Base-by-base conservation (phyloP, 2,329 filamentous ascomycete species). In the Didymellaceae sp. region DNA sequence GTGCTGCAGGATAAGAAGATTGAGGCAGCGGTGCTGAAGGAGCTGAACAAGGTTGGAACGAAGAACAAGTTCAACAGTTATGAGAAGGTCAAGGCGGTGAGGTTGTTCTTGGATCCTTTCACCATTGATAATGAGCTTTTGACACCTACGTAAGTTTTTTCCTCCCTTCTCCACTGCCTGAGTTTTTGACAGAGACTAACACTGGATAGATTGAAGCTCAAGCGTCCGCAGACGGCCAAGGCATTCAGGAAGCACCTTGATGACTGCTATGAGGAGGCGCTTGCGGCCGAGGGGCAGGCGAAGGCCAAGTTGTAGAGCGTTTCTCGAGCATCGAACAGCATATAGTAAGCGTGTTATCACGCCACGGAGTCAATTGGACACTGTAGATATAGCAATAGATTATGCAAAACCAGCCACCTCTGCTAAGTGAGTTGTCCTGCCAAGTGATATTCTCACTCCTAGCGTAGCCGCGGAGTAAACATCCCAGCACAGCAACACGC, bases 61-160 rank as follows among this genome's bases (percentile, higher is more conserved):
- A 87, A 86, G 76, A 85, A 89, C 74, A 96, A 94, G 77, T 92
- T 99, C 74, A 94, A 96, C 70, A 90, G 86, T 61, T 97, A 89
- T 64, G 94, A 99, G 80, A 85, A 85, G 58, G 87, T 97, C 37
- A 84, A 82, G 71, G 89, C 87, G 61, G 81, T 88, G 48, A 75
- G 87, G 56, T 76, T 99, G 61, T 86, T 88, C 64, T 63, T 97
- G 11, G 94, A 99, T 52, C 94, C 94, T 1, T 97, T 99, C 66
- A 90, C 86, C 1, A 86, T 97, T 58, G 92, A 96, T 41, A 99
- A 99, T 70, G 89, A 96, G 74, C 80, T 97, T 40, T 77, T 92
- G 69, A 94, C 90, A 16, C 90, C 90, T 17, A 95, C 90, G 89
- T 93, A 83, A 85, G 88, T 84, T 1, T n/a, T n/a, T n/a, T n/a